These are phyloP conservation scores for Urochloa ruziziensis DNA, from an alignment of 176 grass and related monocot genomes.

Conservation along the genomic window DNA sequence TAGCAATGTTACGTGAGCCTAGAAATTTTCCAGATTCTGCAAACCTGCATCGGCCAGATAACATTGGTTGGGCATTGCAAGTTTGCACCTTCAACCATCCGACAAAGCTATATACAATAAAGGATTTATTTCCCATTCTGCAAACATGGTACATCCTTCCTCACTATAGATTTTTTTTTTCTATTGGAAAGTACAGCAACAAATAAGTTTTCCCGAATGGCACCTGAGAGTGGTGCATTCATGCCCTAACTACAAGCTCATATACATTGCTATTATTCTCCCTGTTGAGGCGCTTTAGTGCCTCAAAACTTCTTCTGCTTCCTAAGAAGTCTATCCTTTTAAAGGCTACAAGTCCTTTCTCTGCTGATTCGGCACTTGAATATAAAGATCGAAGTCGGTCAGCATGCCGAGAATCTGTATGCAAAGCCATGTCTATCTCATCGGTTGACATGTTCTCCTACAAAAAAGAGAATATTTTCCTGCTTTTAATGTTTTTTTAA, in stretches of 20 bases:
- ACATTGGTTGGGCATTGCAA: too few species aligned
- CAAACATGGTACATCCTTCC: not conserved
- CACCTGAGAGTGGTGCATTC: conserved; percentile 37
- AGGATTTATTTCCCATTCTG: conserved; percentile 25
- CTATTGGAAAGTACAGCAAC: not conserved
- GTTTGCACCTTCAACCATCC: not conserved
- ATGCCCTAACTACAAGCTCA: conserved; percentile 85
- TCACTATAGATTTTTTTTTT: not conserved
- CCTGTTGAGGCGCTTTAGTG: conserved; percentile 71
- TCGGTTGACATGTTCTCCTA: conserved; percentile 82
- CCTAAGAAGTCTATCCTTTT: conserved; percentile 92
- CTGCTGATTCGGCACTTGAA: conserved; percentile 59
- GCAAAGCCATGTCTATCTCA: conserved; percentile 74
- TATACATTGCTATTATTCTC: conserved; percentile 83
- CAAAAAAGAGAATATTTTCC: not conserved
- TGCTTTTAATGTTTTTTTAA: not conserved
- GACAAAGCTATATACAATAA: not conserved
- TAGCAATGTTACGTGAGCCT: too few species aligned
- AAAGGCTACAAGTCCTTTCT: conserved; percentile 57
- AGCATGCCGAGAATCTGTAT: conserved; percentile 91
- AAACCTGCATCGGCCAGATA: too few species aligned
- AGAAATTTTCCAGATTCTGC: too few species aligned
- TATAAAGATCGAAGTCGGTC: conserved; percentile 79
- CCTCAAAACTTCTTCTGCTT: conserved; percentile 87
- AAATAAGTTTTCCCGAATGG: conserved; percentile 1